Percentiles rank a stretch among this genome's conserved stretches.
Evolutionary conservation across 1,284 basidiomycete genomes (phyloP).

Genomic region (Microbotryum silenes-acaulis): DNA sequence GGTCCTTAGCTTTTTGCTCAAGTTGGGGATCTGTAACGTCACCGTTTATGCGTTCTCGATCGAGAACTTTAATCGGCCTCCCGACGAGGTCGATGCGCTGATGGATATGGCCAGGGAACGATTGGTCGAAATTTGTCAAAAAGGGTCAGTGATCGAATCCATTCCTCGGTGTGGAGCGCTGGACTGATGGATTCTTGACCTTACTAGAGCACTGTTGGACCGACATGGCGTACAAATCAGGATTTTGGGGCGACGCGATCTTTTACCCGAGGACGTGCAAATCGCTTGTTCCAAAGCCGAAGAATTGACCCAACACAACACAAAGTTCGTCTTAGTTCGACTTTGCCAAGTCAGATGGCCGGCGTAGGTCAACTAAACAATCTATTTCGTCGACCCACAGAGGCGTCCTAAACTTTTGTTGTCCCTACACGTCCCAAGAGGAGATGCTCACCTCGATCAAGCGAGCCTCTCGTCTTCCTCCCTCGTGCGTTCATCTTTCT

Average conservation of each 20-base stretch:
- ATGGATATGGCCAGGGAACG: conserved; percentile 79
- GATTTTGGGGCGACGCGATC: conserved; percentile 64
- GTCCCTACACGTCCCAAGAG: conserved; percentile 85
- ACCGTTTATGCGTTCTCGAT: conserved; percentile 94
- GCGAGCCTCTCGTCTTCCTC: conserved; percentile 44
- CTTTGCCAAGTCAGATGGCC: not conserved
- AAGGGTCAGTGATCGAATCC: conserved; percentile 56
- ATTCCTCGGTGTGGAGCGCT: not conserved
- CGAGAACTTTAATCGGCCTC: conserved; percentile 88
- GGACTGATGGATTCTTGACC: not conserved
- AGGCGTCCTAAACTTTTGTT: conserved; percentile 86
- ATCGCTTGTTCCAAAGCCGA: conserved; percentile 67
- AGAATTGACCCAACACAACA: conserved; percentile 65
- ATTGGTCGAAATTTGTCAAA: conserved; percentile 68
- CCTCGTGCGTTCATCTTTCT: conserved; percentile 37
- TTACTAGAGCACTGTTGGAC: conserved; percentile 61
- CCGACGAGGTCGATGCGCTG: conserved; percentile 76
- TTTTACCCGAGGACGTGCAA: conserved; percentile 72
- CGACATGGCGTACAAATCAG: conserved; percentile 76
- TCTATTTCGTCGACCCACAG: conserved; percentile 43
- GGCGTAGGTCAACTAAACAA: not conserved
- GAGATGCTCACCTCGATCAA: conserved; percentile 75
- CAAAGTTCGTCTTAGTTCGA: conserved; percentile 48
- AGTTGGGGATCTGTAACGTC: conserved; percentile 68
- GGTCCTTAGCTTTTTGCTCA: conserved; percentile 63